Evolutionary conservation across 768 basidiomycete species (phyloP).

Genomic region (Lactarius tabidus): DNA sequence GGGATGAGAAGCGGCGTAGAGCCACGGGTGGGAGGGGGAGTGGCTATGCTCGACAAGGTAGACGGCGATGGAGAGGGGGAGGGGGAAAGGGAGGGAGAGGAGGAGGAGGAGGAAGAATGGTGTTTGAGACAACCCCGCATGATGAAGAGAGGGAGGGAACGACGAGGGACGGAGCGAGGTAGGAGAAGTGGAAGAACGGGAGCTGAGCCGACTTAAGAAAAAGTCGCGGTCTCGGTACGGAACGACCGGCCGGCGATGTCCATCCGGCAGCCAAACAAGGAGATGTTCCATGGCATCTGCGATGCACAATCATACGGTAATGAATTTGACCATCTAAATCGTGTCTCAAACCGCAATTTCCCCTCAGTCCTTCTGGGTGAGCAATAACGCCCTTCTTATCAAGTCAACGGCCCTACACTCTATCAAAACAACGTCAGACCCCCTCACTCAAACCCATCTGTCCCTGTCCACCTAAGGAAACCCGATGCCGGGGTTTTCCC

Average conservation of each 20-base stretch:
- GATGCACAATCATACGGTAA: background rate
- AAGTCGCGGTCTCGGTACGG: background rate
- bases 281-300: background rate
- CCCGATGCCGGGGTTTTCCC: constrained; percentile 3
- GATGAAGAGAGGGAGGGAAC: background rate
- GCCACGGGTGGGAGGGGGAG: constrained; percentile 19
- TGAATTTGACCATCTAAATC: background rate
- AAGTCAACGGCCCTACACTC: background rate
- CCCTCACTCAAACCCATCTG: too few relatives aligned
- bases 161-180: background rate
- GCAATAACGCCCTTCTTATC: background rate
- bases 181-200: background rate
- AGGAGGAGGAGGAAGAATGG: background rate
- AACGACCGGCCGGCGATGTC: background rate
- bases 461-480: background rate
- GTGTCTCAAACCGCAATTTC: constrained; percentile 1
- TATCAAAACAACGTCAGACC: background rate
- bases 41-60: constrained; percentile 14
- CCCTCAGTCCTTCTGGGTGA: background rate
- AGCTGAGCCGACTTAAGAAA: background rate
- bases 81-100: background rate
- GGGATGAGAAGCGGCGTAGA: constrained; percentile 22
- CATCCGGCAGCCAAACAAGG: background rate
- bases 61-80: constrained; percentile 6
- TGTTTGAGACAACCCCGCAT: constrained; percentile 26